Conservation (phyloP, 768 basidiomycete genomes). For the Boletus subparvulus region DNA sequence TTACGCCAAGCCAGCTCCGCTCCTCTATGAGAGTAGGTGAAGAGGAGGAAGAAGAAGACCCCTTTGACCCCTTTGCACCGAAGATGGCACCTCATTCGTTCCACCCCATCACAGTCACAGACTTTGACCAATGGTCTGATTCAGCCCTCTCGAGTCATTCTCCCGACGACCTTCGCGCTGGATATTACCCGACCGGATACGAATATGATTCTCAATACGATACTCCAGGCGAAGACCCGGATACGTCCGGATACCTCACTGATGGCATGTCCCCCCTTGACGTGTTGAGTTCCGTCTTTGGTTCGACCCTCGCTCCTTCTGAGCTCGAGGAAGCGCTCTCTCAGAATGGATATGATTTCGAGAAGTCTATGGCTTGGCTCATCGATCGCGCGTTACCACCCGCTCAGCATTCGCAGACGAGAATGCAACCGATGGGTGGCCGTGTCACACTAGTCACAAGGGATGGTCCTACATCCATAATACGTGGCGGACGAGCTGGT, state of each 20-base stretch:
- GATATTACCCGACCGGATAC: constrained; percentile 30
- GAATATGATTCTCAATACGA: constrained; percentile 35
- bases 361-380: constrained; percentile 92
- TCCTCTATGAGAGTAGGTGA: constrained; percentile 60
- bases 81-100: constrained; percentile 49
- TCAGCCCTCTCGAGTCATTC: constrained; percentile 53
- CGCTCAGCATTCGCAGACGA: constrained; percentile 38
- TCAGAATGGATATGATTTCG: constrained; percentile 90
- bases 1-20: constrained; percentile 71
- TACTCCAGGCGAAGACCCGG: constrained; percentile 42
- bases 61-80: constrained; percentile 74
- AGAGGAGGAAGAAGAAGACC: constrained; percentile 77
- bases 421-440: constrained; percentile 64
- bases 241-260: constrained; percentile 61
- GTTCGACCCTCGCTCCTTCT: constrained; percentile 81
- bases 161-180: constrained; percentile 47
- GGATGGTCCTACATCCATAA: constrained; percentile 40
- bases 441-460: constrained; percentile 65
- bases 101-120: constrained; percentile 61
- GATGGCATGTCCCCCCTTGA: constrained; percentile 98
- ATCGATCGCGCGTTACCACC: constrained; percentile 67
- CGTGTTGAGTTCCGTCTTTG: constrained; percentile 92
- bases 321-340: constrained; percentile 93
- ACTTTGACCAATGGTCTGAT: constrained; percentile 61
- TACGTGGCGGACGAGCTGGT: constrained; percentile 45